phyloP scores from a whole-genome alignment of 148 eudicot species.

The Heliosperma pusillum region DNA sequence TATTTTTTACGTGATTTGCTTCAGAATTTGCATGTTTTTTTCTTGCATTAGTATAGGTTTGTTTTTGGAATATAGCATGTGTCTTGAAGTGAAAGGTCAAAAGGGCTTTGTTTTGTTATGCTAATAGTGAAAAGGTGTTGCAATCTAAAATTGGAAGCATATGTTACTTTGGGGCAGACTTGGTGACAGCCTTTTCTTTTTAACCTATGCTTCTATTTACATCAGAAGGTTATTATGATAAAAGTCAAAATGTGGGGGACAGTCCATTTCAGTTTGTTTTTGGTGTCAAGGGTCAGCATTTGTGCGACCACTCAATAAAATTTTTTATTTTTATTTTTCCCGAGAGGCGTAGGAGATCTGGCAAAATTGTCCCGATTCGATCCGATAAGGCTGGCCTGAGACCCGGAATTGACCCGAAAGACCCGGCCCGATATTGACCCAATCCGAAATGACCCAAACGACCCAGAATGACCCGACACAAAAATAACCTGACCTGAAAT shows the following conservation, averaged over 20 bases:
- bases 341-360: too few relatives aligned
- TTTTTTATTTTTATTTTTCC: too few relatives aligned
- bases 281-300: not conserved
- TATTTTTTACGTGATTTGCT: not conserved
- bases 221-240: constrained; percentile 18
- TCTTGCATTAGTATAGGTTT: not conserved
- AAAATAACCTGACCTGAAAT: too few relatives aligned
- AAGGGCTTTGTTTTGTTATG: constrained; percentile 9
- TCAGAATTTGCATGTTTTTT: not conserved
- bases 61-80: constrained; percentile 26
- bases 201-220: constrained; percentile 23
- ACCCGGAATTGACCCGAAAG: too few relatives aligned
- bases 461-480: too few relatives aligned
- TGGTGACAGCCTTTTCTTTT: constrained; percentile 21
- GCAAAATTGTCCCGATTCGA: too few relatives aligned
- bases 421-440: too few relatives aligned
- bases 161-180: constrained; percentile 25
- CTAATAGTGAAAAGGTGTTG: constrained; percentile 28
- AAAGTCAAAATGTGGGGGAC: constrained; percentile 32
- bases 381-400: too few relatives aligned
- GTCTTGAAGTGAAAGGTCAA: constrained; percentile 42
- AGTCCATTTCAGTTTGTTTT: not conserved
- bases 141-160: constrained; percentile 33
- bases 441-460: too few relatives aligned
- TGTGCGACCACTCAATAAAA: constrained; percentile 32